These are phyloP conservation scores for Pisolithus microcarpus DNA, from an alignment of 768 basidiomycete species.

Conservation along the genomic window DNA sequence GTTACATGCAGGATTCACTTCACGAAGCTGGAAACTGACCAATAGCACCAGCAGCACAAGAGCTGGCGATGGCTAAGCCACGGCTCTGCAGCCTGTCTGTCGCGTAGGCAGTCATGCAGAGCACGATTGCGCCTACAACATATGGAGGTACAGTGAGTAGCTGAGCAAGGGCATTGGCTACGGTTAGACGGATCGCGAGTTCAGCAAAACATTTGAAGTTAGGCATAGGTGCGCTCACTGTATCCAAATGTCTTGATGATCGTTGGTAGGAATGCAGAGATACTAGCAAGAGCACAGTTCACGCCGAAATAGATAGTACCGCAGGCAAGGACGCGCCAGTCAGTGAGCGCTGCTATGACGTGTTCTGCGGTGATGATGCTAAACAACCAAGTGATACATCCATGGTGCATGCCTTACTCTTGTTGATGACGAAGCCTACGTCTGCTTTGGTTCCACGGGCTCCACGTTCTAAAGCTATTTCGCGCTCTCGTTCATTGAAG, in stretches of 20 bases:
- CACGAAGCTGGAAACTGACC: conserved; percentile 36
- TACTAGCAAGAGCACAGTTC: conserved; percentile 71
- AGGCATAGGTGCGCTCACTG: conserved; percentile 36
- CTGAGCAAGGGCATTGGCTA: conserved; percentile 61
- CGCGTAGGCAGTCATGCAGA: conserved; percentile 48
- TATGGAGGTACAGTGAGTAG: conserved; percentile 80
- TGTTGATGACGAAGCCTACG: conserved; percentile 55
- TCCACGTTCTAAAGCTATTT: conserved; percentile 60
- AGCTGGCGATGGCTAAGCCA: conserved; percentile 30
- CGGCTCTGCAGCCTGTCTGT: conserved; percentile 66
- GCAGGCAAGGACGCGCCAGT: conserved; percentile 64
- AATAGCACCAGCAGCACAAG: conserved; percentile 26
- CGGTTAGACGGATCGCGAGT: not conserved
- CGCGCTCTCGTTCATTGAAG: conserved; percentile 44
- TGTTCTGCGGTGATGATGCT: conserved; percentile 39
- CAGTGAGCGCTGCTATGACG: conserved; percentile 52
- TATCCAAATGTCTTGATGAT: conserved; percentile 70
- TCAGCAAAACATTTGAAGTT: not conserved
- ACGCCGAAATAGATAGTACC: conserved; percentile 75
- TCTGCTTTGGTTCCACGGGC: conserved; percentile 63
- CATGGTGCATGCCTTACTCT: conserved; percentile 32
- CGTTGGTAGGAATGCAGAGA: conserved; percentile 77
- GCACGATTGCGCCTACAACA: conserved; percentile 58
- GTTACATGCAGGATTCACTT: conserved; percentile 37
- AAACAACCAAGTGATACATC: not conserved